Conservation (phyloP, 306 rosid species). For the Dryas octopetala region DNA sequence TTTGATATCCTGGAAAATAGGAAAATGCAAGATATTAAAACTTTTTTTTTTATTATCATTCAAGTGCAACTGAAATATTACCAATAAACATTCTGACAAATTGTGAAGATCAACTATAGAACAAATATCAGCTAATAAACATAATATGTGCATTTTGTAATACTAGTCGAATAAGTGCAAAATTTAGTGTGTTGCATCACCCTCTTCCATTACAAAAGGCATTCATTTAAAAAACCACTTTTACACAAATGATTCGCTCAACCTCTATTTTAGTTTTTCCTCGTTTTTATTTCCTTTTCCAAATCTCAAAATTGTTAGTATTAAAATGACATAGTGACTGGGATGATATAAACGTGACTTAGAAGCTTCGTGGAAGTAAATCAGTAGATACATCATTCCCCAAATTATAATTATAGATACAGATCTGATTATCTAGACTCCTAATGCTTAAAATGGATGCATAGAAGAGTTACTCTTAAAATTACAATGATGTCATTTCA, state of each 20-base stretch:
- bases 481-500: not conserved
- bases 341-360: not conserved
- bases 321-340: not conserved
- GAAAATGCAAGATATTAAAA: not conserved
- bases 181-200: not conserved
- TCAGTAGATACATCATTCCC: not conserved
- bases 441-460: not conserved
- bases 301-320: not conserved
- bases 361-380: not conserved
- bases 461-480: not conserved
- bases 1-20: slow-evolving; percentile 61
- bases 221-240: not conserved
- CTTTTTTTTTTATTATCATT: not conserved
- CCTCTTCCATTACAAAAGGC: not conserved
- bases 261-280: not conserved
- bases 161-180: not conserved
- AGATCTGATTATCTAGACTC: not conserved
- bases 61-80: not conserved
- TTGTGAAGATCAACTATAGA: not conserved
- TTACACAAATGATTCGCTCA: not conserved
- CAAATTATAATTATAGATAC: no score
- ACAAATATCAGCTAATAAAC: not conserved
- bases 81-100: not conserved
- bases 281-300: not conserved
- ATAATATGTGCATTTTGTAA: not conserved